Base-by-base conservation (phyloP, 2,329 filamentous ascomycete species). In the Akanthomyces lecanii region DNA sequence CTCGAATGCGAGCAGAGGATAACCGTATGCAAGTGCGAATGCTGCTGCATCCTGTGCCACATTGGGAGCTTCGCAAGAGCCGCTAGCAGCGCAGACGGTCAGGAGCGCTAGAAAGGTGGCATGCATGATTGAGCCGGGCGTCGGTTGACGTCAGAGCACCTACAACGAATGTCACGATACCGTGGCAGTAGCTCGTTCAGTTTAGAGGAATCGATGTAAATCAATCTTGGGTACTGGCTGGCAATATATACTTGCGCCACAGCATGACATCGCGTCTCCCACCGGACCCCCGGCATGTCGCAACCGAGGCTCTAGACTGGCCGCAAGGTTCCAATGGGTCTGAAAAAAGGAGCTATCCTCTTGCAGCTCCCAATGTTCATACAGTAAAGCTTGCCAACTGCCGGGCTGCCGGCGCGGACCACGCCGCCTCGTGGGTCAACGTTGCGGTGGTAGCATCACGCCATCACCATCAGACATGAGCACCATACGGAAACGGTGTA, bases 1-100 rank as follows among this genome's bases (percentile, higher is more conserved):
- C 18, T 48, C 44, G 14, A 50, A 60, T 3, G 57, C 57, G 30
- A 60, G 25, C 18, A 60, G 44, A 23, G 57, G 57, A 28, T 60
- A 60, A 25, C 57, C 57, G 30, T 60, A 60, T 4, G 38, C 23
- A 3, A 56, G 18, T 2, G 53, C 53, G 14, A 56, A 42, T 4
- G 28, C 25, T 12, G 48, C 33, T 3, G 48, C 48, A 18, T 51
- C 48, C 23, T 51, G 48, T 14, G 48, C 8, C 1, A 25, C 16
- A 6, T 3, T 14, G n/a, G 48, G 25, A 14, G 48, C 21, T 14
- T 51, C n/a, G 16, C 21, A 12, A 28, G 48, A 51, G 48, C 23
- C 48, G 12, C 14, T 14, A 8, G 48, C 48, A 33, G 48, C 21
- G 5, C 10, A 33, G 6, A 28, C 28, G 48, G 23, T 25, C 48